Base-by-base conservation (phyloP, 2,329 filamentous ascomycete genomes). In the Berkeleyomyces rouxiae region DNA sequence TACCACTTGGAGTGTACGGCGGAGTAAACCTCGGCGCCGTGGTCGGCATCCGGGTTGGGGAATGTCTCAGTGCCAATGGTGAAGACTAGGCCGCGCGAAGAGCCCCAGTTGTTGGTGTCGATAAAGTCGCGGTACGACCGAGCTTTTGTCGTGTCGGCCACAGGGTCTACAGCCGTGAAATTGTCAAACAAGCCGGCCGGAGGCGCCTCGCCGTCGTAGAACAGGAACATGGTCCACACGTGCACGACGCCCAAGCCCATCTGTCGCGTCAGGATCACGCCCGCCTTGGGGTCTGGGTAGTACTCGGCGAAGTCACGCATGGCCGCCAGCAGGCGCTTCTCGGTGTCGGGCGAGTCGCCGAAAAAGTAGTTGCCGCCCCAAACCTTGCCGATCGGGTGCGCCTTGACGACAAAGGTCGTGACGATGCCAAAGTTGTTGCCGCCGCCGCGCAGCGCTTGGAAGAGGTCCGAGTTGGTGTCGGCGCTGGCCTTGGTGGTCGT, bases 141-240 rank as follows among this genome's bases (percentile, higher is more conserved):
- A 53, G 64, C 67, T 57, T 61, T 40, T 6, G 67, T 70, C 1
- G 68, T 70, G 58, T 74, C 69, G 0, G 68, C 58, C 6, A 73
- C 62, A 4, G 70, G 63, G 0, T 69, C 64, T 6, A 74, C 71
- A 16, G 66, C 67, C 53, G 70, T 69, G 64, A 73, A 77, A n/a
- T 70, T 68, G 16, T 70, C 61, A 63, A 74, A 76, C 37, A 75
- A 73, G 0, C 69, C 61, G 0, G 74, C 71, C 7, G 82, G 82
- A 0, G 77, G 77, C 59, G 71, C 70, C 0, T 77, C 75, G 0
- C 79, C 83, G 69, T 86, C 80, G 69, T 85, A 85, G 72, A 83
- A 85, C 43, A 82, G 69, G 70, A 85, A 85, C 64, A 86, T 70
- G 63, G 82, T 75, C 79, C 80, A 84, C 23, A 79, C 63, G 65